These are phyloP conservation scores for Penicillium fuscoglaucum DNA, from an alignment of 2,329 filamentous ascomycete species.

Conservation along the genomic window DNA sequence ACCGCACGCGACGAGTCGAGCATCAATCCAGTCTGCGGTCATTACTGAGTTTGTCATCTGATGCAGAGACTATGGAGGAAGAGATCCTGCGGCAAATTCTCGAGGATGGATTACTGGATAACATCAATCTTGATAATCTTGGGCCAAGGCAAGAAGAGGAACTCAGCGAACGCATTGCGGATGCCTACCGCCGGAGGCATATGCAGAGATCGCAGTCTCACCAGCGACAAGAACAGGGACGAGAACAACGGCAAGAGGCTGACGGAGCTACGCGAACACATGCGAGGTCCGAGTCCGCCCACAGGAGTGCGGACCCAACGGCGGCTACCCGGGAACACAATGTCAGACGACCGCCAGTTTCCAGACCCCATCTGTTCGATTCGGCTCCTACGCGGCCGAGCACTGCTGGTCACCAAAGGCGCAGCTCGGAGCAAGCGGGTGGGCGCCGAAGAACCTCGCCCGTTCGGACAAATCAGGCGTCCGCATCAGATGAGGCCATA, in stretches of 20 bases:
- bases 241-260: constrained; percentile 34
- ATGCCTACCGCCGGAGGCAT: constrained; percentile 79
- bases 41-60: constrained; percentile 71
- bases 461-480: constrained; percentile 32
- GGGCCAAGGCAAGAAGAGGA: constrained; percentile 83
- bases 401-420: constrained; percentile 33
- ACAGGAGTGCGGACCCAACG: constrained; percentile 22
- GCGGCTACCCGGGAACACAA: constrained; percentile 20
- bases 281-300: constrained; percentile 35
- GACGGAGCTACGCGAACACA: constrained; percentile 32
- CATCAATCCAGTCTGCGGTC: constrained; percentile 88
- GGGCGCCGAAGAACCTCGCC: constrained; percentile 38
- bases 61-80: constrained; percentile 75
- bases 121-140: constrained; percentile 83
- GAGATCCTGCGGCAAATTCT: constrained; percentile 88
- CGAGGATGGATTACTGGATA: constrained; percentile 82
- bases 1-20: constrained; percentile 64
- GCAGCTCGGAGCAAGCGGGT: constrained; percentile 38
- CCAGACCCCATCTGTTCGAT: constrained; percentile 37
- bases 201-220: constrained; percentile 42
- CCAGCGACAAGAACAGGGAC: constrained; percentile 36
- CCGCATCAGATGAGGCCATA: constrained; percentile 37
- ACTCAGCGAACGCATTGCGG: constrained; percentile 84
- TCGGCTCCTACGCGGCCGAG: constrained; percentile 27
- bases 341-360: constrained; percentile 30